phyloP scores from a whole-genome alignment of 345 rosid species.

The Citrus sinensis region DVS_A1.0 CM039165.1:35293501-35294000 shows the following conservation, averaged over 20 bases:
- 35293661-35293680: neutral
- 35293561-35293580: slow-evolving; percentile 94
- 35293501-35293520: slow-evolving; percentile 94
- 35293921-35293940: neutral
- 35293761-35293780: neutral
- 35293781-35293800: neutral
- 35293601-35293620: slow-evolving; percentile 11
- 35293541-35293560: slow-evolving; percentile 89
- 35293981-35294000: neutral
- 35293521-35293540: slow-evolving; percentile 94
- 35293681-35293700: neutral
- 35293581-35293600: slow-evolving; percentile 19
- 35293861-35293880: neutral
- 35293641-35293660: neutral
- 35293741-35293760: neutral
- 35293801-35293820: neutral
- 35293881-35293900: neutral
- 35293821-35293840: neutral
- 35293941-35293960: neutral
- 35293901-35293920: neutral
- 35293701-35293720: neutral
- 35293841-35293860: neutral
- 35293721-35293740: neutral
- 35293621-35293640: neutral
- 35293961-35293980: neutral